phyloP scores from a whole-genome alignment of 257 asterid genomes.

The Ehretia macrophylla region DNA sequence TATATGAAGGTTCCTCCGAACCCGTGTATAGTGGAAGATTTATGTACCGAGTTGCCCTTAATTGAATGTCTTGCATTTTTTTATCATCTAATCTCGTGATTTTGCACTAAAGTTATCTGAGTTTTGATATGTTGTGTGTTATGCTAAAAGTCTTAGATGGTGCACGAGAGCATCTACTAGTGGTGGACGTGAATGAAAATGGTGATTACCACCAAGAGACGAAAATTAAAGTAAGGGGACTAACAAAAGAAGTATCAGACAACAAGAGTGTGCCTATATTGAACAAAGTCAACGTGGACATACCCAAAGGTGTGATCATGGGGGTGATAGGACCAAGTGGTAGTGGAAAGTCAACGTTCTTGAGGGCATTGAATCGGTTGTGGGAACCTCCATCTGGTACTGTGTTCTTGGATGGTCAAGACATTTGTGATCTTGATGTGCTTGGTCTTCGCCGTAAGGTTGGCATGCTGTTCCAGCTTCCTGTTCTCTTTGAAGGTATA shows the following conservation, averaged over 20 bases:
- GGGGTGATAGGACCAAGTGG: slow-evolving; percentile 88
- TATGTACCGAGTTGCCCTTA: too few species aligned
- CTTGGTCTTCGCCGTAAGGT: slow-evolving; percentile 60
- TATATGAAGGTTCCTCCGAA: too few species aligned
- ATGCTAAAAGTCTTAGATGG: slow-evolving; percentile 18
- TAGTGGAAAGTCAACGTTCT: slow-evolving; percentile 71
- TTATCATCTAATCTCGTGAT: too few species aligned
- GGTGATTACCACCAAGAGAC: slow-evolving; percentile 14
- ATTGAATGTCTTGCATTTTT: too few species aligned
- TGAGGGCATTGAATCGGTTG: slow-evolving; percentile 64
- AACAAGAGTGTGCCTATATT: slow-evolving; percentile 45
- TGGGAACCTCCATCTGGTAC: slow-evolving; percentile 69
- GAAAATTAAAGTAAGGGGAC: slow-evolving; percentile 54
- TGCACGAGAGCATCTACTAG: slow-evolving; percentile 37
- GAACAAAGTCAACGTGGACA: slow-evolving; percentile 48
- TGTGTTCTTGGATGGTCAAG: slow-evolving; percentile 60
- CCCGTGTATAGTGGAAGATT: too few species aligned
- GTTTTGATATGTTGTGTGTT: not conserved
- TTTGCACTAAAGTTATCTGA: not conserved
- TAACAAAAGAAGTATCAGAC: slow-evolving; percentile 36
- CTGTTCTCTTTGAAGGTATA: slow-evolving; percentile 71
- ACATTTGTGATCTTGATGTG: slow-evolving; percentile 58
- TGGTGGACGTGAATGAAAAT: slow-evolving; percentile 17
- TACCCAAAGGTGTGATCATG: slow-evolving; percentile 61
- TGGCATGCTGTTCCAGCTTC: slow-evolving; percentile 78